These are phyloP conservation scores for Penicillium capsulatum DNA, from an alignment of 2,329 filamentous ascomycete species.

Conservation along the genomic window DNA sequence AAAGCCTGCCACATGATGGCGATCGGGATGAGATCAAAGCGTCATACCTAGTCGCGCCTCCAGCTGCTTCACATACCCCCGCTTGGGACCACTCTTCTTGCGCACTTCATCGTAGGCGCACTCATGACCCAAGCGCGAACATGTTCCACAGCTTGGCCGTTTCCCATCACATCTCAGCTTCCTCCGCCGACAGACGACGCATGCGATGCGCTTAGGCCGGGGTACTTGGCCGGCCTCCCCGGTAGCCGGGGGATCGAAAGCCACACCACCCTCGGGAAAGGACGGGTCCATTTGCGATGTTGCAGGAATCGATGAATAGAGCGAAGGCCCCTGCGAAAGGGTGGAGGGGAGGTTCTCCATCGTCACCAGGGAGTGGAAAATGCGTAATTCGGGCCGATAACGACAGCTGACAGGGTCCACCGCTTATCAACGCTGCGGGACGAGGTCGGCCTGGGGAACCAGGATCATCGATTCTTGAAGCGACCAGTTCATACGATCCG, in stretches of 20 bases:
- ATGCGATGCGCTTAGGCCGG: constrained; percentile 89
- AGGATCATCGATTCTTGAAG: too few relatives aligned
- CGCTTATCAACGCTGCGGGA: too few relatives aligned
- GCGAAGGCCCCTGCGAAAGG: constrained; percentile 13
- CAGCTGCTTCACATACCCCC: constrained; percentile 89
- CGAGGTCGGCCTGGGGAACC: too few relatives aligned
- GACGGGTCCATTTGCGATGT: constrained; percentile 14
- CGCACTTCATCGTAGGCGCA: constrained; percentile 90
- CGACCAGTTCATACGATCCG: too few relatives aligned
- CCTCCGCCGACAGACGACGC: constrained; percentile 86
- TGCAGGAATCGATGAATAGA: constrained; percentile 28
- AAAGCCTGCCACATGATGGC: too few relatives aligned
- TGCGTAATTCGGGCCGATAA: too few relatives aligned
- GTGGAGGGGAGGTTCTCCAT: constrained; percentile 18
- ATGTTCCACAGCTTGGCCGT: constrained; percentile 82
- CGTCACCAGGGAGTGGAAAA: background rate
- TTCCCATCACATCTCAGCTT: constrained; percentile 87
- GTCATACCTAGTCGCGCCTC: constrained; percentile 83
- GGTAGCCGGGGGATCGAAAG: constrained; percentile 37
- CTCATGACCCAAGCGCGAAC: constrained; percentile 76
- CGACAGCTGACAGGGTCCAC: too few relatives aligned
- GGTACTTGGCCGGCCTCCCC: constrained; percentile 58
- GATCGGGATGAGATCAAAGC: background rate
- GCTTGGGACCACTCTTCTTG: constrained; percentile 90
- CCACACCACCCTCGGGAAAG: constrained; percentile 17